A percentile compares a stretch with the other conserved stretches of the same genome.
Evolutionary conservation across 176 grass and related monocot genomes (phyloP).

Genomic region (Secale cereale): DNA sequence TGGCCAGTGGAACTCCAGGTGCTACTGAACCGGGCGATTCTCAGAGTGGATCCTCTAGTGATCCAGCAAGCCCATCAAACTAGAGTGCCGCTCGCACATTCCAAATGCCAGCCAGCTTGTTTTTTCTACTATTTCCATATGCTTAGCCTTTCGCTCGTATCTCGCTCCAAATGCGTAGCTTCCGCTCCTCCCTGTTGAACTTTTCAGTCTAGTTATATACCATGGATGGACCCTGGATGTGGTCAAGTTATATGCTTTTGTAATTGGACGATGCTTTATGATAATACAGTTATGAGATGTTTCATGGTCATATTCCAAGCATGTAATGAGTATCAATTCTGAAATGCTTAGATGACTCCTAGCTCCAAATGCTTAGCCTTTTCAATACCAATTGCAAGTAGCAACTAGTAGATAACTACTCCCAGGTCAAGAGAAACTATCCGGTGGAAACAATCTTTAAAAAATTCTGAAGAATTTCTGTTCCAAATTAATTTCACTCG

Average conservation of each 20-base stretch:
- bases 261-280: neutral
- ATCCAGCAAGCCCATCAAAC: constrained; percentile 39
- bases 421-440: too few relatives aligned
- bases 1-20: neutral
- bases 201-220: too few relatives aligned
- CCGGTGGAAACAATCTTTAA: neutral
- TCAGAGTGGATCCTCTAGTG: constrained; percentile 35
- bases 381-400: too few relatives aligned
- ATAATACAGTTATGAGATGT: neutral
- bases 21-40: constrained; percentile 17
- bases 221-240: neutral
- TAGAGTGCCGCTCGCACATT: constrained; percentile 17
- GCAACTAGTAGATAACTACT: too few relatives aligned
- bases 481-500: neutral
- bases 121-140: neutral
- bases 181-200: too few relatives aligned
- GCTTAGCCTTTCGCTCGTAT: neutral
- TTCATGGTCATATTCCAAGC: neutral
- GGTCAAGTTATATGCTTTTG: neutral
- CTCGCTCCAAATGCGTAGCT: neutral
- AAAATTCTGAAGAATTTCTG: neutral
- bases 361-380: too few relatives aligned
- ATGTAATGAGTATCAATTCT: neutral
- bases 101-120: constrained; percentile 23
- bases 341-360: too few relatives aligned